A percentile compares a stretch with the other conserved stretches of the same genome.
phyloP scores from a whole-genome alignment of 1,139 yeast species.

The Wickerhamomyces sp. region DNA sequence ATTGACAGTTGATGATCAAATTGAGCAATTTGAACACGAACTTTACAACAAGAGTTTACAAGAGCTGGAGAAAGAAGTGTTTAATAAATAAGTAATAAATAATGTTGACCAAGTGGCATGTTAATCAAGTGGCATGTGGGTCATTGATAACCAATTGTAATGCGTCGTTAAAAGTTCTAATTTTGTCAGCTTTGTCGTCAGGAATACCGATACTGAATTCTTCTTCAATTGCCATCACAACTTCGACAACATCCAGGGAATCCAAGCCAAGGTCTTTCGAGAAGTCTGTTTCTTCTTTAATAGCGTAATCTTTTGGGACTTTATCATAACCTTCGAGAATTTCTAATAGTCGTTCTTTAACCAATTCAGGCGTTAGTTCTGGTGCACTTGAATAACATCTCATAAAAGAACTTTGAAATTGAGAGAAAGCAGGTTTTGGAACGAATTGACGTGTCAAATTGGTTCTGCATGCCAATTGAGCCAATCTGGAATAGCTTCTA shows the following conservation, averaged over 20 bases:
- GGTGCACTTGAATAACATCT: constrained; percentile 63
- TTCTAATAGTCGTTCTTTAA: constrained; percentile 71
- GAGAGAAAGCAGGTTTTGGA: too few relatives aligned
- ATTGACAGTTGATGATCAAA: constrained; percentile 14
- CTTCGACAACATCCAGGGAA: constrained; percentile 85
- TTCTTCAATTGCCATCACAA: constrained; percentile 83
- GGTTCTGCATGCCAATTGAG: background rate
- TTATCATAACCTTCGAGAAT: constrained; percentile 80
- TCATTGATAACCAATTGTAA: constrained; percentile 70
- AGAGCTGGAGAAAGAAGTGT: constrained; percentile 40
- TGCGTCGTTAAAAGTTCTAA: constrained; percentile 81
- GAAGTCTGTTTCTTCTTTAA: constrained; percentile 58
- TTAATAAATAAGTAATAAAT: constrained; percentile 7
- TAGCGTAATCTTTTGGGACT: constrained; percentile 38
- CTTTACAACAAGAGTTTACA: constrained; percentile 41
- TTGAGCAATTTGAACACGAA: constrained; percentile 15
- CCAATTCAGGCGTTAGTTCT: constrained; percentile 62
- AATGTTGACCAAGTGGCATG: constrained; percentile 4
- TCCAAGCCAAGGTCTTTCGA: constrained; percentile 79
- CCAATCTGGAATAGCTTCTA: background rate
- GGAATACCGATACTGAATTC: constrained; percentile 78
- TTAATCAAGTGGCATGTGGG: constrained; percentile 54
- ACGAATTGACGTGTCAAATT: background rate
- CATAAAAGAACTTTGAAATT: constrained; percentile 6
- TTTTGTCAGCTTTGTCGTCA: constrained; percentile 78